These are phyloP conservation scores for Psilocybe cubensis DNA, from an alignment of 768 basidiomycete genomes.

Conservation along the genomic window DNA sequence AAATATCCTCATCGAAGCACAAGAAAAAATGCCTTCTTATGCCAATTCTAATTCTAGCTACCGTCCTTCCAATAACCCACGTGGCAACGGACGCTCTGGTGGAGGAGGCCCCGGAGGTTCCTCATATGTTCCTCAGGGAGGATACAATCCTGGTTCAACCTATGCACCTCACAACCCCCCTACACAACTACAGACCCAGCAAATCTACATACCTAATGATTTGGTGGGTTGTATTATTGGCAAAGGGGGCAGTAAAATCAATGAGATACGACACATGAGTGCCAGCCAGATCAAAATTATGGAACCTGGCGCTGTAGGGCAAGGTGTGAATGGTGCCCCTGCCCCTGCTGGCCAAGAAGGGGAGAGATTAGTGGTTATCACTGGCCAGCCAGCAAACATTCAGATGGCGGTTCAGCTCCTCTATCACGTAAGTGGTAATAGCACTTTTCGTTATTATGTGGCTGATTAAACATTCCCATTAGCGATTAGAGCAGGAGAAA, in stretches of 20 bases:
- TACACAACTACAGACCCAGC: constrained; percentile 89
- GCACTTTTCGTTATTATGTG: not conserved
- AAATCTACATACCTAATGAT: constrained; percentile 98
- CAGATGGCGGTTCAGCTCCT: constrained; percentile 95
- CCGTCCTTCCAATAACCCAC: constrained; percentile 65
- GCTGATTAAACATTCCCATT: constrained; percentile 3
- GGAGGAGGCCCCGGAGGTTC: constrained; percentile 41
- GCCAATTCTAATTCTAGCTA: constrained; percentile 64
- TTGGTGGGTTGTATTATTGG: constrained; percentile 98
- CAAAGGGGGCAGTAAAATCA: constrained; percentile 98
- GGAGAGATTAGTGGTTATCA: constrained; percentile 94
- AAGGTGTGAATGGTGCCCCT: constrained; percentile 70
- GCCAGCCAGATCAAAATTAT: constrained; percentile 98
- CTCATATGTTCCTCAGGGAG: constrained; percentile 59
- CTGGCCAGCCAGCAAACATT: constrained; percentile 92
- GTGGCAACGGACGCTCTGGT: constrained; percentile 35
- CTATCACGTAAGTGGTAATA: constrained; percentile 65
- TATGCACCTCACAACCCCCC: constrained; percentile 56
- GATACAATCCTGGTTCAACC: constrained; percentile 47
- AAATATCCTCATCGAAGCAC: constrained; percentile 93
- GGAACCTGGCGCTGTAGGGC: constrained; percentile 87
- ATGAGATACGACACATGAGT: constrained; percentile 95
- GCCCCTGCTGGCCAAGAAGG: constrained; percentile 77
- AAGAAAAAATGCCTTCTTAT: constrained; percentile 72
- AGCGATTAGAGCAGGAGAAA: constrained; percentile 90